Percentiles rank a stretch among this genome's conserved stretches.
phyloP scores from a whole-genome alignment of 2,329 filamentous ascomycete genomes.

The Sclerotinia sclerotiorum region DNA sequence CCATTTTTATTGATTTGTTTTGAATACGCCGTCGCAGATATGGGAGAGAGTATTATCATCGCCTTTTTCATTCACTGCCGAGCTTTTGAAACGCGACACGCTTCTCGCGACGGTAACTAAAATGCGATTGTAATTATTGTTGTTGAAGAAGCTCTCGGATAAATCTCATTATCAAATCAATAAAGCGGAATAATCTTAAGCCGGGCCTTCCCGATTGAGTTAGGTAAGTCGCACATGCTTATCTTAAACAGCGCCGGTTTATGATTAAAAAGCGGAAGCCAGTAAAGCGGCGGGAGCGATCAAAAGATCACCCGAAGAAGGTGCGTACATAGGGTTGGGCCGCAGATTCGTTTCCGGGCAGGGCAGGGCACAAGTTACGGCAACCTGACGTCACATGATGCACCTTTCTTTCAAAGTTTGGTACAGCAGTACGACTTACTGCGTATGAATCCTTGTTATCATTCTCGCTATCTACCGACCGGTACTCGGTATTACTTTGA shows the following conservation, averaged over 20 bases:
- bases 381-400: constrained; percentile 8
- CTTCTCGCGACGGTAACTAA: not conserved
- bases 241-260: not conserved
- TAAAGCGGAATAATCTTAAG: constrained; percentile 3
- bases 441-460: not conserved
- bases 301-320: too few species aligned
- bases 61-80: not conserved
- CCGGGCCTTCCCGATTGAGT: not conserved
- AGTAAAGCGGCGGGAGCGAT: not conserved
- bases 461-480: not conserved
- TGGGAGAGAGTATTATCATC: not conserved
- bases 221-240: not conserved
- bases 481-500: not conserved
- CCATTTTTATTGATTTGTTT: constrained; percentile 21
- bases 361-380: too few species aligned
- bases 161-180: constrained; percentile 9
- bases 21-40: not conserved
- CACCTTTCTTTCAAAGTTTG: not conserved
- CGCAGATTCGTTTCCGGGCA: too few species aligned
- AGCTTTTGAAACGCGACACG: not conserved
- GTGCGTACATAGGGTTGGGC: too few species aligned
- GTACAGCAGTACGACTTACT: not conserved
- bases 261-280: not conserved
- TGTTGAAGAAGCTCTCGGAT: constrained; percentile 8
- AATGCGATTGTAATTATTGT: constrained; percentile 1